phyloP scores from a whole-genome alignment of 2,329 filamentous ascomycete species.

The Neofusicoccum kwambonambiense region DNA sequence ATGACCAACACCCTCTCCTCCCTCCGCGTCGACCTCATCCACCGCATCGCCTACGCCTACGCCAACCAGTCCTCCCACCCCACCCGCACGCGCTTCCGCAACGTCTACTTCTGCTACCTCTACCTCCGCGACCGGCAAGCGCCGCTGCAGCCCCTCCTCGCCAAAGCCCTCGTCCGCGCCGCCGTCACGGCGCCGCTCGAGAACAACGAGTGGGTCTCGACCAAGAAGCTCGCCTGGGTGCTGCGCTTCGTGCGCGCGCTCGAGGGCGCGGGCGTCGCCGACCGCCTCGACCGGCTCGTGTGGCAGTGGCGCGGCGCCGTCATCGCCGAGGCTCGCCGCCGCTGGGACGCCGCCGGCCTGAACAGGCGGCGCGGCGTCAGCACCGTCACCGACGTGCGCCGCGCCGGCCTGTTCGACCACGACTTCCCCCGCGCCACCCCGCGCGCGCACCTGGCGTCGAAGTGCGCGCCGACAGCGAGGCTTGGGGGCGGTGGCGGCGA shows the following conservation, averaged over 20 bases:
- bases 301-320: conserved; percentile 12
- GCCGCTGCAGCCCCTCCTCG: conserved; percentile 1
- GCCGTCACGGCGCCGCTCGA: conserved; percentile 6
- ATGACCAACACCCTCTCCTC: background rate
- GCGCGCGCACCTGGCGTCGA: background rate
- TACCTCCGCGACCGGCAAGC: background rate
- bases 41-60: conserved; percentile 9
- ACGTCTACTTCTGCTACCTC: conserved; percentile 16
- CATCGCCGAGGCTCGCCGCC: conserved; percentile 2
- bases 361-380: background rate
- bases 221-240: background rate
- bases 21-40: conserved; percentile 6
- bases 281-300: background rate
- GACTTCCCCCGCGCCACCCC: background rate
- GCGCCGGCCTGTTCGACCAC: background rate
- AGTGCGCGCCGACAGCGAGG: background rate
- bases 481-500: background rate
- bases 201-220: conserved; percentile 10
- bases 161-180: conserved; percentile 16
- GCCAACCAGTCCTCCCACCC: background rate
- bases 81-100: conserved; percentile 10
- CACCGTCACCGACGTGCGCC: background rate
- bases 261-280: background rate
- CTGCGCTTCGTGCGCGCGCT: background rate
- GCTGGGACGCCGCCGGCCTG: conserved; percentile 5